phyloP scores from a whole-genome alignment of 495 filamentous ascomycete species.

The Neurospora tetrasperma region DNA sequence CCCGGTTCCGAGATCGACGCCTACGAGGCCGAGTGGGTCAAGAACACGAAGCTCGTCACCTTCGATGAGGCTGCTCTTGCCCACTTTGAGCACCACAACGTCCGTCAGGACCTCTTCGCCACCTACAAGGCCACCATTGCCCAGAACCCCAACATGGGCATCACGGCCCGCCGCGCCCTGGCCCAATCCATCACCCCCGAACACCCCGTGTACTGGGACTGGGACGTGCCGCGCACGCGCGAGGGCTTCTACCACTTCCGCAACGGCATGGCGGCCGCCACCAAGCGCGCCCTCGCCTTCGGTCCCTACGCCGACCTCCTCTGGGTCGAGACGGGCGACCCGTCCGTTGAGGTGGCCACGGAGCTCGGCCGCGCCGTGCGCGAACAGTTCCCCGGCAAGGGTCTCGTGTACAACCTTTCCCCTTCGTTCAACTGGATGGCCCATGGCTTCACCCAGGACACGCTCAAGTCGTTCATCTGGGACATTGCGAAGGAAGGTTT shows the following conservation, averaged over 20 bases:
- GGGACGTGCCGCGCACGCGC: slow-evolving; percentile 85
- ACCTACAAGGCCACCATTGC: slow-evolving; percentile 53
- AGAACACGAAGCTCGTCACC: slow-evolving; percentile 72
- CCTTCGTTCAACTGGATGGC: slow-evolving; percentile 98
- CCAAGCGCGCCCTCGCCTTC: slow-evolving; percentile 84
- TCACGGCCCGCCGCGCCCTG: slow-evolving; percentile 62
- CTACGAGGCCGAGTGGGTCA: slow-evolving; percentile 85
- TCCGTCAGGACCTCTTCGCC: slow-evolving; percentile 48
- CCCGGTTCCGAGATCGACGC: slow-evolving; percentile 68
- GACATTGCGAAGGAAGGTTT: slow-evolving; percentile 91
- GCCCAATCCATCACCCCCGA: slow-evolving; percentile 49
- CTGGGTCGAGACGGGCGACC: slow-evolving; percentile 93
- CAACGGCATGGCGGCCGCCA: slow-evolving; percentile 78
- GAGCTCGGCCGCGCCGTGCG: slow-evolving; percentile 69
- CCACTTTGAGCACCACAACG: slow-evolving; percentile 57
- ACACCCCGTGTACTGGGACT: slow-evolving; percentile 64
- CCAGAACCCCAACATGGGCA: slow-evolving; percentile 57
- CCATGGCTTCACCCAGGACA: slow-evolving; percentile 74
- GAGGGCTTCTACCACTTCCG: slow-evolving; percentile 96
- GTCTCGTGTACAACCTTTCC: slow-evolving; percentile 88
- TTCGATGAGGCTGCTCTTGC: slow-evolving; percentile 83
- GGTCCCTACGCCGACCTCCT: slow-evolving; percentile 89
- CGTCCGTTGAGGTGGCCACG: slow-evolving; percentile 63
- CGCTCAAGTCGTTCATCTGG: slow-evolving; percentile 85
- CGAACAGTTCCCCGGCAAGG: slow-evolving; percentile 57